A percentile compares a stretch with the other conserved stretches of the same genome.
phyloP scores from a whole-genome alignment of 2,329 filamentous ascomycete species.

The Diaporthe sp. region DNA sequence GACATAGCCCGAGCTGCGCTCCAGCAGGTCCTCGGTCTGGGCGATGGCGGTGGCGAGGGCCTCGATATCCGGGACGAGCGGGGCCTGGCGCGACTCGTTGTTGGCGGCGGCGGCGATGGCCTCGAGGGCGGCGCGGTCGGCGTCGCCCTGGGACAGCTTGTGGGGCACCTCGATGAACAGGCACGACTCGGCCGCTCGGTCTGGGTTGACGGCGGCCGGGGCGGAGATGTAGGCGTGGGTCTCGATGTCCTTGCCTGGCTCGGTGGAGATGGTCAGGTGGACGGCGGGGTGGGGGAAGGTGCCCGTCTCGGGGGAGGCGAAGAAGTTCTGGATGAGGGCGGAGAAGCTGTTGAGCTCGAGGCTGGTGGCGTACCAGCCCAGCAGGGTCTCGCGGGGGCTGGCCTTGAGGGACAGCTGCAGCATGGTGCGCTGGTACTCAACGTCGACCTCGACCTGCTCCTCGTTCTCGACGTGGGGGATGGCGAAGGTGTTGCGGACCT shows the following conservation, averaged over 20 bases:
- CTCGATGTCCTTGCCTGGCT: conserved; percentile 88
- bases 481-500: conserved; percentile 96
- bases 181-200: conserved; percentile 95
- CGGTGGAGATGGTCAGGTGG: conserved; percentile 93
- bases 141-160: conserved; percentile 84
- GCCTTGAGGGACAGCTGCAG: conserved; percentile 93
- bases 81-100: conserved; percentile 78
- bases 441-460: conserved; percentile 99
- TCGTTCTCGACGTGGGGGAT: conserved; percentile 98
- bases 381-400: conserved; percentile 90
- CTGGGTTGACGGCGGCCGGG: conserved; percentile 92
- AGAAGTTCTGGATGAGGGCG: conserved; percentile 99
- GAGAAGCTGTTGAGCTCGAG: conserved; percentile 98
- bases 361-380: conserved; percentile 98
- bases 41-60: conserved; percentile 86
- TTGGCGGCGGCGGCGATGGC: conserved; percentile 87
- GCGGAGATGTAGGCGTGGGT: conserved; percentile 95
- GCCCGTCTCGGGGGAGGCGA: conserved; percentile 94
- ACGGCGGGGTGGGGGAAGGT: conserved; percentile 98
- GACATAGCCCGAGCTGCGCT: conserved; percentile 92
- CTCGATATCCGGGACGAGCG: conserved; percentile 89
- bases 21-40: conserved; percentile 89
- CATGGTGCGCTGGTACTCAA: conserved; percentile 99
- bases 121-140: conserved; percentile 77
- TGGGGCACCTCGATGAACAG: conserved; percentile 98